These are phyloP conservation scores for Ceratocystis huliohia DNA, from an alignment of 2,329 filamentous ascomycete species.

Conservation along the genomic window DNA sequence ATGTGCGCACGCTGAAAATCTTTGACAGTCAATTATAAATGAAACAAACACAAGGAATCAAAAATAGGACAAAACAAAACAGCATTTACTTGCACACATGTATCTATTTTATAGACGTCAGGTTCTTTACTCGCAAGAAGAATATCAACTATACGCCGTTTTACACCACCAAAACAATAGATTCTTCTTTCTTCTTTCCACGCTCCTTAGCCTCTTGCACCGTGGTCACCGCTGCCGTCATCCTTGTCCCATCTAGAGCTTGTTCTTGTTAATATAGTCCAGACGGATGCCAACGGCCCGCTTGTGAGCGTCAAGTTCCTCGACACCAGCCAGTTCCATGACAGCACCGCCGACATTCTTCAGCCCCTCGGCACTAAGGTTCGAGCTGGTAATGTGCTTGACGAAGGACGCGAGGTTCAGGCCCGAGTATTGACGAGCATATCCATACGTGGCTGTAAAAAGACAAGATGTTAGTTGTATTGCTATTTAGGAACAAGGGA, in stretches of 20 bases:
- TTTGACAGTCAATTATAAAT: background rate
- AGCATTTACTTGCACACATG: background rate
- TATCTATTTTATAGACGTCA: background rate
- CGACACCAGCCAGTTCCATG: slow-evolving; percentile 88
- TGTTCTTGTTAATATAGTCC: slow-evolving; percentile 33
- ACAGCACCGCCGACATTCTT: slow-evolving; percentile 77
- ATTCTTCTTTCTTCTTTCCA: background rate
- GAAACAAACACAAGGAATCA: background rate
- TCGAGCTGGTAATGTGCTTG: slow-evolving; percentile 94
- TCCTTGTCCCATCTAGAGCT: background rate
- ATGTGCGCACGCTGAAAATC: too few species aligned
- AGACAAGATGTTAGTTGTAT: slow-evolving; percentile 23
- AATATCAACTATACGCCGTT: background rate
- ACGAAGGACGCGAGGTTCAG: slow-evolving; percentile 93
- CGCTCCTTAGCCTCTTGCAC: background rate
- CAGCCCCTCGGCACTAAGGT: slow-evolving; percentile 74
- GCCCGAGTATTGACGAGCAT: slow-evolving; percentile 95
- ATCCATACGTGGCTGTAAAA: slow-evolving; percentile 75
- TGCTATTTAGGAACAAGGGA: background rate
- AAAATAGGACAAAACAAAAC: background rate
- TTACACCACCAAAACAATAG: background rate
- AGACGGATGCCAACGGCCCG: slow-evolving; percentile 78
- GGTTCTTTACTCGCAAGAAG: background rate
- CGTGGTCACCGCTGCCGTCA: too few species aligned
- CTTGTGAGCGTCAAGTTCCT: slow-evolving; percentile 88